These are phyloP conservation scores for Chlamydomonas sphaeroides DNA, from an alignment of 139 green algal genomes.

Conservation along the genomic window DNA sequence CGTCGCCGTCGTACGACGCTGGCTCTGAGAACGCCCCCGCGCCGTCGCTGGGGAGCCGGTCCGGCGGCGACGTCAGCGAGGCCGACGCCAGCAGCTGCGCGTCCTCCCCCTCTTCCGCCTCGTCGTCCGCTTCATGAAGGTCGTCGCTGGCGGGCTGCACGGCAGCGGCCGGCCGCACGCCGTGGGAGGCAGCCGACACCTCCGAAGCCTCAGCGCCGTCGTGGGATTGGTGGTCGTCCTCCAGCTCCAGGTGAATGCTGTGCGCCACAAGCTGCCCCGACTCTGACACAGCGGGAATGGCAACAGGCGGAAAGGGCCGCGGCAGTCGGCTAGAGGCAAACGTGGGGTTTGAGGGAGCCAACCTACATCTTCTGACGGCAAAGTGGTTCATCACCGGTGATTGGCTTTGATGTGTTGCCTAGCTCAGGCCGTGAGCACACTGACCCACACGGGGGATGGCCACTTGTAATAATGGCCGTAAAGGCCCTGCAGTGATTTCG, in stretches of 20 bases:
- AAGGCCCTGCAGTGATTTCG: too few relatives aligned
- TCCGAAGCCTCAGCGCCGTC: slow-evolving; percentile 10
- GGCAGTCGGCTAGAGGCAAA: neutral
- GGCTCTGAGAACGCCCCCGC: slow-evolving; percentile 6
- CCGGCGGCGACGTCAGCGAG: too few relatives aligned
- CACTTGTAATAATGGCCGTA: too few relatives aligned
- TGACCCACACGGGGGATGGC: too few relatives aligned
- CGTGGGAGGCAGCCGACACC: neutral
- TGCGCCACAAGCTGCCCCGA: slow-evolving; percentile 19
- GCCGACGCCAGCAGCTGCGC: too few relatives aligned
- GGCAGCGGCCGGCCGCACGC: neutral
- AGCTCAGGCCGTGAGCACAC: too few relatives aligned
- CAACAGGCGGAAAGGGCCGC: neutral
- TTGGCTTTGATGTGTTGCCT: too few relatives aligned
- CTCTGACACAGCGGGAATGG: neutral
- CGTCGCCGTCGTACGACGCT: slow-evolving; percentile 13
- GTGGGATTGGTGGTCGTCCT: slow-evolving; percentile 38
- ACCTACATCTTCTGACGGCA: too few relatives aligned
- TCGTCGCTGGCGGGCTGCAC: too few relatives aligned
- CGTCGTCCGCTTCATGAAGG: neutral
- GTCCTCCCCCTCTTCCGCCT: neutral
- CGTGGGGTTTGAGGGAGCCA: too few relatives aligned
- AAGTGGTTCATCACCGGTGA: too few relatives aligned
- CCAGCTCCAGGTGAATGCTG: slow-evolving; percentile 23
- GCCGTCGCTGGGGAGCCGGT: neutral